Evolutionary conservation across 768 basidiomycete genomes (phyloP).

Genomic region (Xerocomus potaroensis): DNA sequence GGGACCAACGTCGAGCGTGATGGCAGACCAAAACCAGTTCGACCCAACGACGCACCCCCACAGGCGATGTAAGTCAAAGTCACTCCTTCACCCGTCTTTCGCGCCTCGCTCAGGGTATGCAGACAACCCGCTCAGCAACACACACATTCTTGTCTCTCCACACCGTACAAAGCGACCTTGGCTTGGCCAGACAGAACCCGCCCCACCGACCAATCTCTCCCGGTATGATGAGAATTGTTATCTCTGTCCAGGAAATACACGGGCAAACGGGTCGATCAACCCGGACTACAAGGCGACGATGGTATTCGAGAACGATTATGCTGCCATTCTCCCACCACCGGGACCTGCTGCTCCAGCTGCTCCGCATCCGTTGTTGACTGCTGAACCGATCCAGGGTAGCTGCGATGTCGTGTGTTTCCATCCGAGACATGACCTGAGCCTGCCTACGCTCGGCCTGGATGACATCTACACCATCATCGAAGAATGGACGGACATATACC

Average conservation of each 20-base stretch:
- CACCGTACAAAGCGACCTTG: conserved; percentile 90
- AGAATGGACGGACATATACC: conserved; percentile 71
- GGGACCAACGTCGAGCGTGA: conserved; percentile 4
- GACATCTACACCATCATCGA: conserved; percentile 65
- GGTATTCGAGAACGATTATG: conserved; percentile 79
- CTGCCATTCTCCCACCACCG: conserved; percentile 69
- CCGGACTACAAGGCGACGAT: conserved; percentile 62
- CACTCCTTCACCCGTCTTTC: not conserved
- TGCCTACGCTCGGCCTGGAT: conserved; percentile 54
- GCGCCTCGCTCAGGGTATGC: conserved; percentile 3
- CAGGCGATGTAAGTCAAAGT: conserved; percentile 59
- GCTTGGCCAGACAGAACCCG: conserved; percentile 79
- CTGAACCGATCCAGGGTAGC: conserved; percentile 70
- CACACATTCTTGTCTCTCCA: conserved; percentile 80
- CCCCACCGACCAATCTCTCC: conserved; percentile 49
- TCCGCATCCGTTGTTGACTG: conserved; percentile 56
- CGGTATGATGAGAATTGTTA: conserved; percentile 73
- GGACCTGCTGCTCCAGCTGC: conserved; percentile 47
- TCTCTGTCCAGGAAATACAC: conserved; percentile 81
- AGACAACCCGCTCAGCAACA: conserved; percentile 81
- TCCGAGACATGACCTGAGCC: conserved; percentile 79
- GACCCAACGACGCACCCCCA: conserved; percentile 64
- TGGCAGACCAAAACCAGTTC: conserved; percentile 37
- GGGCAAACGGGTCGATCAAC: conserved; percentile 69
- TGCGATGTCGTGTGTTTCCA: conserved; percentile 89